Evolutionary conservation across 306 rosid species (phyloP).

Genomic region (Cicer judaicum): DNA sequence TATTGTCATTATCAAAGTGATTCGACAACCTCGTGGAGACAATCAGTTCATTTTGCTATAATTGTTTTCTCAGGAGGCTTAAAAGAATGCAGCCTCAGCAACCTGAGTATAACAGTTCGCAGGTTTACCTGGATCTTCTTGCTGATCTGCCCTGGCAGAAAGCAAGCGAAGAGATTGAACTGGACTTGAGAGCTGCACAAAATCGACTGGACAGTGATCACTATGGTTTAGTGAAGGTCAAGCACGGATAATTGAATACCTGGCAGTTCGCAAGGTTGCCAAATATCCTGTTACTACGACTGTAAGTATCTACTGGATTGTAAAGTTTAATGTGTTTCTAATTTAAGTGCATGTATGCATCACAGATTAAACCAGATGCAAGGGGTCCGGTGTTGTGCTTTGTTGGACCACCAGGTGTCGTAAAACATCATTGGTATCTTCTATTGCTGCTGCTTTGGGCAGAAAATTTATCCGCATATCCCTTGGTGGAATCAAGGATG

Average conservation of each 20-base stretch:
- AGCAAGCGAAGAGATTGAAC: conserved; percentile 79
- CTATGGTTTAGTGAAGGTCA: conserved; percentile 90
- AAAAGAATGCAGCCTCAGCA: conserved; percentile 99
- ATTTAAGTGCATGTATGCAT: conserved; percentile 28
- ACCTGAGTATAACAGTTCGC: conserved; percentile 94
- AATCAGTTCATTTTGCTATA: conserved; percentile 36
- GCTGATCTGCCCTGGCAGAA: conserved; percentile 96
- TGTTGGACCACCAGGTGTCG: conserved; percentile 99
- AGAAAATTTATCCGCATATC: conserved; percentile 95
- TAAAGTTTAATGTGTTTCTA: conserved; percentile 47
- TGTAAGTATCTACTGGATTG: conserved; percentile 29
- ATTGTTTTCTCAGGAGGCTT: conserved; percentile 75
- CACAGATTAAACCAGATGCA: conserved; percentile 99
- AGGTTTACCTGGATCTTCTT: conserved; percentile 93
- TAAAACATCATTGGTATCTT: conserved; percentile 97
- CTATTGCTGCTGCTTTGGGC: conserved; percentile 97
- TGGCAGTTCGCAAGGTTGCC: conserved; percentile 98
- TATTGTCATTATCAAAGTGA: conserved; percentile 24
- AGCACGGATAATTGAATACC: conserved; percentile 96
- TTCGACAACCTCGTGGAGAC: conserved; percentile 31
- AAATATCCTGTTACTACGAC: conserved; percentile 25
- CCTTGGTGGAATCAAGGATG: conserved; percentile 99
- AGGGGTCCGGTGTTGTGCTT: conserved; percentile 99
- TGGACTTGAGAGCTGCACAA: conserved; percentile 85
- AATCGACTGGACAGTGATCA: conserved; percentile 91